Base-by-base conservation (phyloP, 371 early-diverging fungal genomes). In the Batkoa obscura region DNA sequence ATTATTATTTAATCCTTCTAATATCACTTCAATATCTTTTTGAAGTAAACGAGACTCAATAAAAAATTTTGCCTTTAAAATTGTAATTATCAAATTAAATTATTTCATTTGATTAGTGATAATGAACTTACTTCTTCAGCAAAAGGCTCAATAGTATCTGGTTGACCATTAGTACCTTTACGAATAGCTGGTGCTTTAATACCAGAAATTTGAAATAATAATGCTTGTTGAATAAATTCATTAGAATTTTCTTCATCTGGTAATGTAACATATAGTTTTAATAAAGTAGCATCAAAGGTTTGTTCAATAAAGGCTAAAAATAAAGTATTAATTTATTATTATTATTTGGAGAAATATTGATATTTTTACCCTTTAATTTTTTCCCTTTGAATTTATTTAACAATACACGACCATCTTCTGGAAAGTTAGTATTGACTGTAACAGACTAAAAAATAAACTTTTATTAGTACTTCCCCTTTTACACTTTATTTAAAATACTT, bases 221-320 rank as follows among this genome's bases (percentile, higher is more conserved):
- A 84, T 39, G 92, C 57, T 58, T 81, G 73, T 65, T 91, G 91
- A 52, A 77, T 70, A 41, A 43, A 50, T 36, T 49, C 48, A 50
- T n/a, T 36, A n/a, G 57, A 50, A 17, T 67, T 70, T 2, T 66
- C 60, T 32, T 63, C 59, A 43, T 75, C 69, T 5, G 86, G 83
- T 30, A 84, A 62, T 34, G 77, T 69, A 47, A 92, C 62, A 36
- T 76, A 68, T 3, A 89, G 79, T 15, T 92, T 85, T 60, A 81
- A 75, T 6, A 87, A 88, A 8, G 88, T 77, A n/a, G 81, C 96
- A 66, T 92, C 93, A 50, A 90, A 87, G 9, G 92, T 85, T 66
- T 85, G 90, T 66, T 96, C 94, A 62, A 96, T 73, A 17, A 91
- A 77, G 36, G 84, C 95, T 74, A 50, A 17, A 38, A n/a, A n/a